Evolutionary conservation across 2,329 filamentous ascomycete genomes (phyloP).

Genomic region (Ascochyta rabiei): DNA sequence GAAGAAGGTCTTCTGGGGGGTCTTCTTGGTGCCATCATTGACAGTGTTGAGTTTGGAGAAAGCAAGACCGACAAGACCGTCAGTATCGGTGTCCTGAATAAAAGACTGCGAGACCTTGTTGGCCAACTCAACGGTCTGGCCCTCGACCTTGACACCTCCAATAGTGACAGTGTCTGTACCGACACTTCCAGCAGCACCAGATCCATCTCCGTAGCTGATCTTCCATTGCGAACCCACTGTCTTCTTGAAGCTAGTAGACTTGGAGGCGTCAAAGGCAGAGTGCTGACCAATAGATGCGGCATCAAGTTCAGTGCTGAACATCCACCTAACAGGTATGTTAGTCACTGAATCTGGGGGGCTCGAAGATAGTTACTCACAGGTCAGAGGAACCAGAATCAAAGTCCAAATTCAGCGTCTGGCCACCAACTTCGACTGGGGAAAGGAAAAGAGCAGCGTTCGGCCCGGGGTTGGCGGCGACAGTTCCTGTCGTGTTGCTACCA

Average conservation of each 20-base stretch:
- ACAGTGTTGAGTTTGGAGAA: conserved; percentile 68
- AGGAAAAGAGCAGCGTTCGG: conserved; percentile 73
- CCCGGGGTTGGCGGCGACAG: conserved; percentile 69
- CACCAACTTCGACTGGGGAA: conserved; percentile 71
- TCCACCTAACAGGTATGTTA: conserved; percentile 59
- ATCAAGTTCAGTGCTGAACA: conserved; percentile 68
- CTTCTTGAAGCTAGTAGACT: conserved; percentile 58
- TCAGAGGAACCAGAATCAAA: conserved; percentile 80
- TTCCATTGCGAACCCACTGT: conserved; percentile 62
- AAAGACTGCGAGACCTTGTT: conserved; percentile 64
- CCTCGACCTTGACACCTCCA: conserved; percentile 65
- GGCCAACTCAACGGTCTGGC: conserved; percentile 72
- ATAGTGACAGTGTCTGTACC: conserved; percentile 71
- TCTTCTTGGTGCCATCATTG: conserved; percentile 59
- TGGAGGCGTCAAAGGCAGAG: conserved; percentile 59
- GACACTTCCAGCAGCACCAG: conserved; percentile 67
- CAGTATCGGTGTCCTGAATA: conserved; percentile 63
- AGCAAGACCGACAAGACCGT: conserved; percentile 73
- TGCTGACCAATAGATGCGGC: conserved; percentile 56
- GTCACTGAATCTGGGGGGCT: not conserved
- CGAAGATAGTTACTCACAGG: conserved; percentile 54
- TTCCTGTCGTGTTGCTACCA: conserved; percentile 55
- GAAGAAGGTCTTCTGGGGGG: conserved; percentile 73
- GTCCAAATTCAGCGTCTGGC: conserved; percentile 70
- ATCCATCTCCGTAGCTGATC: conserved; percentile 73